Evolutionary conservation across 78 protist species (phyloP).

Genomic region (Dictyostelium firmibasis): DNA sequence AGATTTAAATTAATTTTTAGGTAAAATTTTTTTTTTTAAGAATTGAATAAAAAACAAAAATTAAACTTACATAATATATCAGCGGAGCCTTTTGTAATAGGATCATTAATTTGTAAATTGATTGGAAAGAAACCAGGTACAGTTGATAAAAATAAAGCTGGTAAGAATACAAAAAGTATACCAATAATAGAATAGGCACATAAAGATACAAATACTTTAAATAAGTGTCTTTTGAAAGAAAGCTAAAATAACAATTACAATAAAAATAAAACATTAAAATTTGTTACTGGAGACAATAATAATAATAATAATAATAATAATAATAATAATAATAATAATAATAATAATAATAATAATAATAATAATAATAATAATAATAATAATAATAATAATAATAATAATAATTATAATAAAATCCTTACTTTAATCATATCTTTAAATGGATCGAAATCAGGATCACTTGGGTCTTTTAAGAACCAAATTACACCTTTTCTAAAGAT

Average conservation of each 20-base stretch:
- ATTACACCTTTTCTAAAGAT: conserved; percentile 40
- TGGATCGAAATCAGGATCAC: conserved; percentile 23
- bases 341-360: not conserved
- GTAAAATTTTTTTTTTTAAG: too few species aligned
- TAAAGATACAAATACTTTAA: not conserved
- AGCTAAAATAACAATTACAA: not conserved
- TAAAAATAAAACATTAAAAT: not conserved
- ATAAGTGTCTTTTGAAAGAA: conserved; percentile 6
- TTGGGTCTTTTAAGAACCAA: conserved; percentile 21
- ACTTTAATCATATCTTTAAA: conserved; percentile 34
- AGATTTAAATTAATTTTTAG: not conserved
- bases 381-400: too few species aligned
- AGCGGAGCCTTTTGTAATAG: not conserved
- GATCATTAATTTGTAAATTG: conserved; percentile 6
- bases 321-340: too few species aligned
- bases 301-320: not conserved
- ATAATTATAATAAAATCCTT: not conserved
- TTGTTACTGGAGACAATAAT: not conserved
- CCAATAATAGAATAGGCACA: not conserved
- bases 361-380: too few species aligned
- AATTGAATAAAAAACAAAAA: too few species aligned
- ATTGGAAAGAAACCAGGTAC: conserved; percentile 53
- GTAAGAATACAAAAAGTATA: conserved; percentile 35
- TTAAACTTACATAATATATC: conserved; percentile 33
- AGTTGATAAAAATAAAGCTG: conserved; percentile 14